Evolutionary conservation across 805 yeast species (phyloP).

Genomic region (Candida tibetensis): DNA sequence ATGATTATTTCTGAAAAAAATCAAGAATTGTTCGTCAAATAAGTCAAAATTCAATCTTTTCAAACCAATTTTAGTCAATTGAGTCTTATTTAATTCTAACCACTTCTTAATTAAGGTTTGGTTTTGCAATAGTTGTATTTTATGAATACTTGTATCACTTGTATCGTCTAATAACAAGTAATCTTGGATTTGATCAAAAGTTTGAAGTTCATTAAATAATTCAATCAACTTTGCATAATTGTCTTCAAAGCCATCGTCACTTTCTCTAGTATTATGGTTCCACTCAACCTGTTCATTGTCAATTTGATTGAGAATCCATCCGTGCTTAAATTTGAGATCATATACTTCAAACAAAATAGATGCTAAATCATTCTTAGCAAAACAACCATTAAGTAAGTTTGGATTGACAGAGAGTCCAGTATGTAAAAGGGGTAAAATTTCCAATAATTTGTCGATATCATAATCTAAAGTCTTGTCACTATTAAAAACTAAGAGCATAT

Average conservation of each 20-base stretch:
- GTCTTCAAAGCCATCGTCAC: slow-evolving; percentile 7
- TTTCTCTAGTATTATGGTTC: slow-evolving; percentile 7
- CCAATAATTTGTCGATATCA: slow-evolving; percentile 44
- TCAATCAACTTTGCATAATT: slow-evolving; percentile 16
- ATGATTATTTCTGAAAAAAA: slow-evolving; percentile 88
- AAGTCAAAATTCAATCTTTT: slow-evolving; percentile 43
- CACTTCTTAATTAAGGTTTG: slow-evolving; percentile 25
- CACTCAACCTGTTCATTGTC: slow-evolving; percentile 14
- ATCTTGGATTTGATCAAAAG: slow-evolving; percentile 58
- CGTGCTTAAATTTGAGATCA: slow-evolving; percentile 68
- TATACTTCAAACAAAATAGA: slow-evolving; percentile 56
- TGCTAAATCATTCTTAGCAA: slow-evolving; percentile 49
- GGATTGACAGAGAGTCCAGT: slow-evolving; percentile 76
- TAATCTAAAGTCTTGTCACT: slow-evolving; percentile 21
- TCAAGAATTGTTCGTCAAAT: slow-evolving; percentile 53
- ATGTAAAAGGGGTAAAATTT: slow-evolving; percentile 59
- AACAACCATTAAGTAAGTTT: slow-evolving; percentile 51
- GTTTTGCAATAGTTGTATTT: slow-evolving; percentile 10
- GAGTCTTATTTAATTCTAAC: slow-evolving; percentile 66
- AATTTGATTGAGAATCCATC: slow-evolving; percentile 66
- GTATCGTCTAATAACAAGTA: slow-evolving; percentile 37
- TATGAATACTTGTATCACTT: slow-evolving; percentile 8
- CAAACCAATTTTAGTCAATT: slow-evolving; percentile 71
- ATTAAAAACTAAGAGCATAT: slow-evolving; percentile 29
- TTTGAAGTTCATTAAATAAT: slow-evolving; percentile 23